Conservation (phyloP, 257 asterid genomes). For the Petrea volubilis region DNA sequence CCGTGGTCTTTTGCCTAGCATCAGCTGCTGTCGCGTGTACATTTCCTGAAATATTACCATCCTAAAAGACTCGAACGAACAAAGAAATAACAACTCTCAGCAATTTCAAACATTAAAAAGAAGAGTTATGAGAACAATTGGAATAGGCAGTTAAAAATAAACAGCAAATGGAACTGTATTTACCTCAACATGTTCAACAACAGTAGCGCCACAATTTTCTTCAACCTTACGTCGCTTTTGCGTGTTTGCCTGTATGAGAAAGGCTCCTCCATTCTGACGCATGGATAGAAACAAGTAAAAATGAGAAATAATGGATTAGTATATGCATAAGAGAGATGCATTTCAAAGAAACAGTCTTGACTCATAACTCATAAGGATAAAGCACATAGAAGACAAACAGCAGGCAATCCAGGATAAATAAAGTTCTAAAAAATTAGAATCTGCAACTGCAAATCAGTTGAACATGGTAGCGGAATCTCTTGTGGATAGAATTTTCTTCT, state of each 20-base stretch:
- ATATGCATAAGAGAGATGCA: background rate
- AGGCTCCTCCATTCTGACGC: constrained; percentile 77
- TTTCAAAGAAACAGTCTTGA: background rate
- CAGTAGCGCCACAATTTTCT: constrained; percentile 40
- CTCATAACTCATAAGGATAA: background rate
- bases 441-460: constrained; percentile 5
- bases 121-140: constrained; percentile 16
- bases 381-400: background rate
- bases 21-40: constrained; percentile 50
- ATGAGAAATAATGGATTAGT: constrained; percentile 19
- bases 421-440: background rate
- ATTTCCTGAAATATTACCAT: constrained; percentile 36
- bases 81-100: constrained; percentile 15
- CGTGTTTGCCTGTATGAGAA: constrained; percentile 84
- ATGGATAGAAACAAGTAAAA: constrained; percentile 23
- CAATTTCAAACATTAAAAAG: constrained; percentile 12
- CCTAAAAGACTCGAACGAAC: constrained; percentile 33
- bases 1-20: constrained; percentile 47
- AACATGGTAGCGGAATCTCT: constrained; percentile 1
- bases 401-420: background rate
- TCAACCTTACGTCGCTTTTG: constrained; percentile 82
- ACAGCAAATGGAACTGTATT: constrained; percentile 18
- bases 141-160: constrained; percentile 10
- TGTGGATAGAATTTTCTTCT: background rate
- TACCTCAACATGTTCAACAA: constrained; percentile 70